Evolutionary conservation across 2,329 filamentous ascomycete species (phyloP).

Genomic region (Cladophialophora yegresii): DNA sequence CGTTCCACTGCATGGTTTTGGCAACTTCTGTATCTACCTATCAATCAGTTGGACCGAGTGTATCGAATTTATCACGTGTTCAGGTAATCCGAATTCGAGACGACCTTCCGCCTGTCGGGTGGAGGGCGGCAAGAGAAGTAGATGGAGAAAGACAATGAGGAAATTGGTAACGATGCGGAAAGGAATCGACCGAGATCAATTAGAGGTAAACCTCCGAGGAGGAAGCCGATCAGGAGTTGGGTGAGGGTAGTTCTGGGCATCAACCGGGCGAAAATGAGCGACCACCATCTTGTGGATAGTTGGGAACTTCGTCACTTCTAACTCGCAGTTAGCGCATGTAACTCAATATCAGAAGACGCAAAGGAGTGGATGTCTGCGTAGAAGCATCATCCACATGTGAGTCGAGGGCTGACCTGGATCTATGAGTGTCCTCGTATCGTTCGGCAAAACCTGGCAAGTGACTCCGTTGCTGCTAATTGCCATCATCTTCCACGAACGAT

Average conservation of each 20-base stretch:
- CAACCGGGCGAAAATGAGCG: neutral
- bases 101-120: neutral
- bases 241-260: neutral
- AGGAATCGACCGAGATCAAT: neutral
- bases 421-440: neutral
- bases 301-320: neutral
- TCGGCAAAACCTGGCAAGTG: neutral
- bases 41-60: constrained; percentile 29
- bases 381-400: neutral
- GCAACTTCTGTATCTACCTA: constrained; percentile 27
- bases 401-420: neutral
- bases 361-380: neutral
- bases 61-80: constrained; percentile 12
- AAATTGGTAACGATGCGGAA: neutral
- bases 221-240: neutral
- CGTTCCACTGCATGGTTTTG: constrained; percentile 28
- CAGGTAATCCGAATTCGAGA: neutral
- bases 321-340: neutral
- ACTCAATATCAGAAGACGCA: neutral
- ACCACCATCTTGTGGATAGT: neutral
- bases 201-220: neutral
- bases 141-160: neutral
- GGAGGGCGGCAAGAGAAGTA: neutral
- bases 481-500: neutral
- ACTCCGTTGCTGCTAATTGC: neutral